These are phyloP conservation scores for Selaginella tamariscina DNA, from an alignment of 75 land plant species.

Conservation along the genomic window DNA sequence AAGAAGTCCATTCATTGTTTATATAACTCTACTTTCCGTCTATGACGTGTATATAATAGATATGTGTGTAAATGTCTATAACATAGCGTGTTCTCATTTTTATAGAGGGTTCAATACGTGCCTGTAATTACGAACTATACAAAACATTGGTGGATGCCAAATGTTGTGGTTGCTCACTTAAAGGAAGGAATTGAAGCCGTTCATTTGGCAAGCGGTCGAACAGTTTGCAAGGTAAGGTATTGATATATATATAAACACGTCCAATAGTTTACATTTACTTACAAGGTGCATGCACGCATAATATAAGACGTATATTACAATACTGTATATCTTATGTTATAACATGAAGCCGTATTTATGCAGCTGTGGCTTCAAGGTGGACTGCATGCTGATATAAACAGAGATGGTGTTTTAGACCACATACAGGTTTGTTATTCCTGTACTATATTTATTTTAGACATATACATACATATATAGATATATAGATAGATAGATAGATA, in stretches of 20 bases:
- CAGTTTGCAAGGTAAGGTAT: constrained; percentile 65
- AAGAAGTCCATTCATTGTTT: no score
- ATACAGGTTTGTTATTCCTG: constrained; percentile 54
- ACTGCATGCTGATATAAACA: constrained; percentile 96
- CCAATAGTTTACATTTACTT: no score
- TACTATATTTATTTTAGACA: neutral
- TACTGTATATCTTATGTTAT: no score
- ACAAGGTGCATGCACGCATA: no score
- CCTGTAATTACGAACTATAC: constrained; percentile 90
- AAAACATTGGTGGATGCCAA: constrained; percentile 90
- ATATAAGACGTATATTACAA: no score
- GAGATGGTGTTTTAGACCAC: constrained; percentile 98
- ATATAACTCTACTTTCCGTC: no score
- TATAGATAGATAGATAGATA: no score
- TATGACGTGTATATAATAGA: no score
- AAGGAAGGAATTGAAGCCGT: constrained; percentile 96
- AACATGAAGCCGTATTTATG: neutral
- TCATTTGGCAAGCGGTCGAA: constrained; percentile 86
- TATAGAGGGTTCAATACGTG: constrained; percentile 55
- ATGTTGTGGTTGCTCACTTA: constrained; percentile 89
- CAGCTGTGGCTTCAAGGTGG: constrained; percentile 95
- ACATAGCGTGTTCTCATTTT: neutral
- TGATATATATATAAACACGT: neutral
- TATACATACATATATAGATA: no score
- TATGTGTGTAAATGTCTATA: no score